A percentile compares a stretch with the other conserved stretches of the same genome.
phyloP scores from a whole-genome alignment of 805 yeast genomes.

The Komagataella mondaviorum region DNA sequence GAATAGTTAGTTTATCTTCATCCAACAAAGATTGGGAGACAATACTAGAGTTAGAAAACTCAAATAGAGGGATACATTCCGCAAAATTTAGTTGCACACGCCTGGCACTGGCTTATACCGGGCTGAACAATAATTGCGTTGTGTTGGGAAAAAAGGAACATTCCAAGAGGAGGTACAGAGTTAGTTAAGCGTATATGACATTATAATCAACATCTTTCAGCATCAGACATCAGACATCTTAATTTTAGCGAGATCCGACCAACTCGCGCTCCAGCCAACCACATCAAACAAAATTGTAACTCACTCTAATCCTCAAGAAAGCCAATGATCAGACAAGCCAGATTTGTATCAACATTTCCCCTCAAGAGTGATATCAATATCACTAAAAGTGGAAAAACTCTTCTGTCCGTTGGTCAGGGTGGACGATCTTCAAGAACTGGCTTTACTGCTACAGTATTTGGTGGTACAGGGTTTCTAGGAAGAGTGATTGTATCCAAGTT shows the following conservation, averaged over 20 bases:
- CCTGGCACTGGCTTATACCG: not conserved
- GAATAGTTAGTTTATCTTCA: not conserved
- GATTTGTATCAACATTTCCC: slow-evolving; percentile 17
- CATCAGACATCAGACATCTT: not conserved
- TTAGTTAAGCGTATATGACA: not conserved
- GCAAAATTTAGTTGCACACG: not conserved
- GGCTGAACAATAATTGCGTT: not conserved
- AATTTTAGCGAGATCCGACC: not conserved
- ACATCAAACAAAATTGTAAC: not conserved
- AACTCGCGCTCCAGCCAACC: not conserved
- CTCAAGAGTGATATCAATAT: slow-evolving; percentile 49
- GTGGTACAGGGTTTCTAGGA: slow-evolving; percentile 71
- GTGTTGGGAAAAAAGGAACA: not conserved
- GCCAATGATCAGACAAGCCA: not conserved
- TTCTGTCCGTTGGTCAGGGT: slow-evolving; percentile 59
- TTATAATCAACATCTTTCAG: too few species aligned
- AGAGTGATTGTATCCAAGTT: slow-evolving; percentile 56
- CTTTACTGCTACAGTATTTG: slow-evolving; percentile 80
- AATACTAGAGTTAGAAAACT: not conserved
- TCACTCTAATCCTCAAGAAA: not conserved
- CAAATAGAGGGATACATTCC: not conserved
- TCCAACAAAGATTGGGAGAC: not conserved
- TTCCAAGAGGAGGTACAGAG: not conserved
- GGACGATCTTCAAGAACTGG: slow-evolving; percentile 83
- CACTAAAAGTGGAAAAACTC: slow-evolving; percentile 64